These are phyloP conservation scores for Lactarius tabidus DNA, from an alignment of 768 basidiomycete genomes.

Conservation along the genomic window DNA sequence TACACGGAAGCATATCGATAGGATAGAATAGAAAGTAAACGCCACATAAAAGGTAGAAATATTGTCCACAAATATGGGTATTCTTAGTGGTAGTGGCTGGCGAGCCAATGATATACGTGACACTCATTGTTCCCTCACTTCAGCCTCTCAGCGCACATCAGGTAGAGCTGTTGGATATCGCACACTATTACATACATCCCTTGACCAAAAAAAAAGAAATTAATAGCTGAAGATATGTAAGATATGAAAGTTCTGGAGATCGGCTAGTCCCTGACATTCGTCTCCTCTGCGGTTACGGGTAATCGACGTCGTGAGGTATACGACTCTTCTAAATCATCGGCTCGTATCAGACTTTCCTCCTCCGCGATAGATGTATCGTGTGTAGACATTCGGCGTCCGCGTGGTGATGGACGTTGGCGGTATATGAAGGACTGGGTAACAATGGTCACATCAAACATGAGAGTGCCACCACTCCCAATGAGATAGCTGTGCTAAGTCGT, in stretches of 20 bases:
- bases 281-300: conserved; percentile 17
- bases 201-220: background rate
- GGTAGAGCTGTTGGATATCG: background rate
- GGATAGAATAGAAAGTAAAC: background rate
- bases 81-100: background rate
- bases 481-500: conserved; percentile 58
- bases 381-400: conserved; percentile 23
- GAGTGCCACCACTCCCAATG: conserved; percentile 87
- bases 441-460: conserved; percentile 91
- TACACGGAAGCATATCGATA: background rate
- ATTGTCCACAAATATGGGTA: background rate
- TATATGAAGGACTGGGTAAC: conserved; percentile 84
- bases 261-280: conserved; percentile 11
- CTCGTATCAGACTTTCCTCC: conserved; percentile 27
- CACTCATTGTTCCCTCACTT: too few relatives aligned
- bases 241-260: background rate
- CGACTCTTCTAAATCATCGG: conserved; percentile 21
- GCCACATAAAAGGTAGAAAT: background rate
- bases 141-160: background rate
- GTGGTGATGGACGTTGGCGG: conserved; percentile 40
- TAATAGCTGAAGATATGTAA: background rate
- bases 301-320: conserved; percentile 23
- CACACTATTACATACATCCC: background rate
- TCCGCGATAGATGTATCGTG: conserved; percentile 30
- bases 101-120: background rate